Base-by-base conservation (phyloP, 176 grass and related monocot genomes). In the Eremochloa ophiuroides region DNA sequence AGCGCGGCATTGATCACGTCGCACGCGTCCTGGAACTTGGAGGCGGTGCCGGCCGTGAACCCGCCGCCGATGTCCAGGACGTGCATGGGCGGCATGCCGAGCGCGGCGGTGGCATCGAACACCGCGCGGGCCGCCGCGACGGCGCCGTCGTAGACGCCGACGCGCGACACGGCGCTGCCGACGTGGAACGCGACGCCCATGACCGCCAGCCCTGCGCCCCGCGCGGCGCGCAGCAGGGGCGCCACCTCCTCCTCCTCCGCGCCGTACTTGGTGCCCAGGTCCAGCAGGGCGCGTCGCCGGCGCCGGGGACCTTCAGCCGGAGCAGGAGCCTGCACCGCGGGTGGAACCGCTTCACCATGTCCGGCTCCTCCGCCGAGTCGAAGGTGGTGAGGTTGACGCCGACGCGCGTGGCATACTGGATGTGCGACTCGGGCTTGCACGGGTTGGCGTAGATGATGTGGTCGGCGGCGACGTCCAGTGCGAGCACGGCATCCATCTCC, bases 301-400 rank as follows among this genome's bases (percentile, higher is more conserved):
- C 48, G 39, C 74, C 59, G 14, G 86, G 86, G 23, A 35, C 86
- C 69, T 80, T 74, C 38, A 84, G 25, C 58, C 86, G 80, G 68
- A 88, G 74, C 16, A 88, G 60, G 29, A 88, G 86, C 46, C 67
- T 60, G 69, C 82, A 84, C 1, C 4, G 1, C 1, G 82, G 82
- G 69, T 89, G 87, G 75, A 59, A 62, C 1, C 70, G 59, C 61
- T 31, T 47, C 11, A 89, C 27, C 76, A 84, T 89, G 25, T 2
- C 69, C 17, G 84, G 51, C 48, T 89, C 87, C 18, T 69, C 82
- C 18, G 8, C 50, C 50, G 82, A 75, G 39, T 88, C 81, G 61
- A 74, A 88, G 27, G 87, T 88, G 68, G 87, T 60, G 46, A 88
- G 76, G 76, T 61, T 53, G 50, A 89, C 69, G 17, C 76, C 82